A percentile compares a stretch with the other conserved stretches of the same genome.
phyloP scores from a whole-genome alignment of 2,329 filamentous ascomycete species.

The Alternaria arborescens region DNA sequence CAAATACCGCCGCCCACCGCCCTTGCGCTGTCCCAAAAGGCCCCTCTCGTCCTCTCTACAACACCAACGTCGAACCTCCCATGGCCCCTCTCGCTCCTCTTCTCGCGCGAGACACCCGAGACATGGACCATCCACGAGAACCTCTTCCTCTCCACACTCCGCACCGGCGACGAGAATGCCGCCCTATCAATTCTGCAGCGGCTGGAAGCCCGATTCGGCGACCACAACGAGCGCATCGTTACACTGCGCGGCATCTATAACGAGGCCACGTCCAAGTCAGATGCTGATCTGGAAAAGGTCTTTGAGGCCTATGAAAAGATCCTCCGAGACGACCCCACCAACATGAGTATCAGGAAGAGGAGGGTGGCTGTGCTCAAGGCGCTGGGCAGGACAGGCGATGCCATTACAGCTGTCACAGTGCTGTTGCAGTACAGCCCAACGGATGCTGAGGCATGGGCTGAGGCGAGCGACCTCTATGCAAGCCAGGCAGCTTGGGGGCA shows the following conservation, averaged over 20 bases:
- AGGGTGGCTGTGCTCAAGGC: slow-evolving; percentile 80
- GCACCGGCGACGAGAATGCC: slow-evolving; percentile 81
- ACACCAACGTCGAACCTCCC: slow-evolving; percentile 54
- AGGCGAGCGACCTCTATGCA: slow-evolving; percentile 87
- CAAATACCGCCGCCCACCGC: slow-evolving; percentile 51
- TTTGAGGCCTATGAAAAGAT: slow-evolving; percentile 81
- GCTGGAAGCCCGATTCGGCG: slow-evolving; percentile 81
- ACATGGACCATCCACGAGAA: slow-evolving; percentile 89
- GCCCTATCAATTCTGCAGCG: slow-evolving; percentile 79
- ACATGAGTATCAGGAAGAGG: slow-evolving; percentile 86
- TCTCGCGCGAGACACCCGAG: slow-evolving; percentile 73
- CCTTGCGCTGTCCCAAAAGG: slow-evolving; percentile 59
- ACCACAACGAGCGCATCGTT: slow-evolving; percentile 84
- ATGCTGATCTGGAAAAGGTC: slow-evolving; percentile 71
- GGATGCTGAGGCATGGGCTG: slow-evolving; percentile 92
- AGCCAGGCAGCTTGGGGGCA: slow-evolving; percentile 80
- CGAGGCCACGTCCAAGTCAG: slow-evolving; percentile 78
- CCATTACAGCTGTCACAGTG: slow-evolving; percentile 75
- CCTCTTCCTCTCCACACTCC: slow-evolving; percentile 81
- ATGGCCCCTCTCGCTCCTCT: slow-evolving; percentile 62
- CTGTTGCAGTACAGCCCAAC: slow-evolving; percentile 86
- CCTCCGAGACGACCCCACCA: slow-evolving; percentile 75
- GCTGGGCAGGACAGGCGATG: slow-evolving; percentile 74
- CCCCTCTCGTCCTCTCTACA: slow-evolving; percentile 50
- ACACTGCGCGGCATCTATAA: slow-evolving; percentile 83